Evolutionary conservation across 2,329 filamentous ascomycete species (phyloP).

Genomic region (Stagonosporopsis rhizophila): DNA sequence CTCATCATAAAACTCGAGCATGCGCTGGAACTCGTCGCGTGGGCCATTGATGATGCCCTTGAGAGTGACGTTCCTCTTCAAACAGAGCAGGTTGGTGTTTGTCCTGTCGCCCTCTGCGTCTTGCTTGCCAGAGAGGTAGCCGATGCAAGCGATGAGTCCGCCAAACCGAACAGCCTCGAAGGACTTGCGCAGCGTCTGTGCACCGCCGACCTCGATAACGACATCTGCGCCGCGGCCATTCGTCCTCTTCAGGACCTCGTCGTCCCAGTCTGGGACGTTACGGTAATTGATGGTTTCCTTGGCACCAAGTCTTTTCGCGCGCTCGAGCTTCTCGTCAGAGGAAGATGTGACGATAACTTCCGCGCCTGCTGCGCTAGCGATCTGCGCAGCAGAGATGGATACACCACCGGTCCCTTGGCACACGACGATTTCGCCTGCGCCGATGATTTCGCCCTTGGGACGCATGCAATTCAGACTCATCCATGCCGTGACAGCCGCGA

Average conservation of each 20-base stretch:
- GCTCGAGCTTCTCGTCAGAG: slow-evolving; percentile 61
- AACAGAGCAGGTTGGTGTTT: slow-evolving; percentile 66
- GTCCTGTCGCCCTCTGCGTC: slow-evolving; percentile 62
- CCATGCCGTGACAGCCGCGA: slow-evolving; percentile 70
- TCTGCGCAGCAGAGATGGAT: slow-evolving; percentile 50
- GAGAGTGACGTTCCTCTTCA: slow-evolving; percentile 60
- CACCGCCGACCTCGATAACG: slow-evolving; percentile 61
- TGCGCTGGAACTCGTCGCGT: slow-evolving; percentile 58
- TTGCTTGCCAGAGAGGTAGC: slow-evolving; percentile 60
- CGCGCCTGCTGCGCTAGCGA: slow-evolving; percentile 53
- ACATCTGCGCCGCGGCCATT: slow-evolving; percentile 54
- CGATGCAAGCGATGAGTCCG: slow-evolving; percentile 51
- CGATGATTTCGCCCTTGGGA: slow-evolving; percentile 60
- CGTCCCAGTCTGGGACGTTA: slow-evolving; percentile 65
- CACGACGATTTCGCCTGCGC: slow-evolving; percentile 48
- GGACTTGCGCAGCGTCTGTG: slow-evolving; percentile 56
- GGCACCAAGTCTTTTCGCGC: slow-evolving; percentile 64
- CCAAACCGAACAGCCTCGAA: slow-evolving; percentile 54
- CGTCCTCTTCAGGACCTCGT: slow-evolving; percentile 59
- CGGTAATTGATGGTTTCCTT: slow-evolving; percentile 69
- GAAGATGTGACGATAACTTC: slow-evolving; percentile 66
- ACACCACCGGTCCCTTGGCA: slow-evolving; percentile 56
- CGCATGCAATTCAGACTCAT: slow-evolving; percentile 69
- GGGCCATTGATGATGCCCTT: slow-evolving; percentile 70
- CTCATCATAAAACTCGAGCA: slow-evolving; percentile 52